Evolutionary conservation across 257 asterid species (phyloP).

Genomic region (Solanum pinnatisectum): DNA sequence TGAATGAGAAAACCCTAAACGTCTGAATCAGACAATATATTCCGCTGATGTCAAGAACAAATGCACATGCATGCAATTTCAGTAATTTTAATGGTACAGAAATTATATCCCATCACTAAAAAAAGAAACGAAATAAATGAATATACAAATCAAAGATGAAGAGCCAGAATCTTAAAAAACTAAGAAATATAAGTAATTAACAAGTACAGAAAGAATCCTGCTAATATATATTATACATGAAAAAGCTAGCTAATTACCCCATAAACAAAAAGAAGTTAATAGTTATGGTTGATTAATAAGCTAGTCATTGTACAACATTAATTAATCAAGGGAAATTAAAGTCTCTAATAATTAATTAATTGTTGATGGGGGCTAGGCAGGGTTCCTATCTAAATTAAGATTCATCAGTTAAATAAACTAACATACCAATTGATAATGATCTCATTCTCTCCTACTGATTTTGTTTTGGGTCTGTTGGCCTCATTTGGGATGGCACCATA

Average conservation of each 20-base stretch:
- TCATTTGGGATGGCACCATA: slow-evolving; percentile 39
- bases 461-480: slow-evolving; percentile 10
- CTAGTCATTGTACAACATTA: slow-evolving; percentile 8
- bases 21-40: not conserved
- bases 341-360: not conserved
- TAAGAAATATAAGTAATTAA: not conserved
- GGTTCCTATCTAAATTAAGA: slow-evolving; percentile 23
- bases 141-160: not conserved
- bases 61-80: slow-evolving; percentile 5
- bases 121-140: not conserved
- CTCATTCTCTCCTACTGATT: not conserved
- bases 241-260: not conserved
- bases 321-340: not conserved
- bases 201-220: not conserved
- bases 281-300: not conserved
- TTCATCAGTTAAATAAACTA: not conserved
- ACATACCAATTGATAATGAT: slow-evolving; percentile 5
- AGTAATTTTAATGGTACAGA: not conserved
- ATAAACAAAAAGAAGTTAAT: not conserved
- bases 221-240: not conserved
- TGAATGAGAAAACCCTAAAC: slow-evolving; percentile 39
- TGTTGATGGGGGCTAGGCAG: slow-evolving; percentile 7
- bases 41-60: not conserved
- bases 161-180: not conserved
- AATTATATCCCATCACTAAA: not conserved